A percentile compares a stretch with the other conserved stretches of the same genome.
These are phyloP conservation scores for Neonectria punicea DNA, from an alignment of 2,329 filamentous ascomycete genomes.

Conservation along the genomic window DNA sequence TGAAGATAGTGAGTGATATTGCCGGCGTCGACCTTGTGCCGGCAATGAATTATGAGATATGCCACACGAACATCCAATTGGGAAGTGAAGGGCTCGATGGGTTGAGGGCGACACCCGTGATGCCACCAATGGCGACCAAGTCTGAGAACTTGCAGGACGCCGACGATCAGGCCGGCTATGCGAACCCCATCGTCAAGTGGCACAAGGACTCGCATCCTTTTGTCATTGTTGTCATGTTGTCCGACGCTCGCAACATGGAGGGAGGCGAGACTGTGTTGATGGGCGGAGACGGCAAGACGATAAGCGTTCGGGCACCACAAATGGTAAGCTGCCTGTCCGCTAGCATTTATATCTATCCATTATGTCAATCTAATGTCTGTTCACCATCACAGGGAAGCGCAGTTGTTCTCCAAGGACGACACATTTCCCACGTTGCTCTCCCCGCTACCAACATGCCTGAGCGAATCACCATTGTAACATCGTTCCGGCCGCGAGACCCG, in stretches of 20 bases:
- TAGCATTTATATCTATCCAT: neutral
- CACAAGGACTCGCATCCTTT: conserved; percentile 63
- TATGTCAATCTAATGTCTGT: neutral
- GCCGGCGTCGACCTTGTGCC: conserved; percentile 68
- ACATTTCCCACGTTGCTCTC: conserved; percentile 57
- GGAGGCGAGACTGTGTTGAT: conserved; percentile 50
- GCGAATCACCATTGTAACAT: conserved; percentile 59
- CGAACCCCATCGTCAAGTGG: conserved; percentile 50
- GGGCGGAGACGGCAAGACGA: conserved; percentile 37
- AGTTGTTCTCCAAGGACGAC: conserved; percentile 57
- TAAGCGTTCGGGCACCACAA: conserved; percentile 40
- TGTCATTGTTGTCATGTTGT: conserved; percentile 63
- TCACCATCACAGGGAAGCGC: conserved; percentile 47
- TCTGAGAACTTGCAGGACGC: conserved; percentile 23
- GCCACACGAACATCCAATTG: conserved; percentile 63
- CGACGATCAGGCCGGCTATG: conserved; percentile 25
- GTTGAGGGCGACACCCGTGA: conserved; percentile 42
- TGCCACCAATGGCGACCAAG: conserved; percentile 36
- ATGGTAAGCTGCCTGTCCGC: conserved; percentile 28
- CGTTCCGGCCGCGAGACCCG: conserved; percentile 54
- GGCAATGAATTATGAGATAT: conserved; percentile 67
- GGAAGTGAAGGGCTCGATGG: conserved; percentile 32
- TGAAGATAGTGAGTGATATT: conserved; percentile 64
- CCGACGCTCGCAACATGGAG: conserved; percentile 57
- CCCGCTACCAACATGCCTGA: conserved; percentile 54